Base-by-base conservation (phyloP, 2,329 filamentous ascomycete species). In the Nigrograna mackinnonii region DNA sequence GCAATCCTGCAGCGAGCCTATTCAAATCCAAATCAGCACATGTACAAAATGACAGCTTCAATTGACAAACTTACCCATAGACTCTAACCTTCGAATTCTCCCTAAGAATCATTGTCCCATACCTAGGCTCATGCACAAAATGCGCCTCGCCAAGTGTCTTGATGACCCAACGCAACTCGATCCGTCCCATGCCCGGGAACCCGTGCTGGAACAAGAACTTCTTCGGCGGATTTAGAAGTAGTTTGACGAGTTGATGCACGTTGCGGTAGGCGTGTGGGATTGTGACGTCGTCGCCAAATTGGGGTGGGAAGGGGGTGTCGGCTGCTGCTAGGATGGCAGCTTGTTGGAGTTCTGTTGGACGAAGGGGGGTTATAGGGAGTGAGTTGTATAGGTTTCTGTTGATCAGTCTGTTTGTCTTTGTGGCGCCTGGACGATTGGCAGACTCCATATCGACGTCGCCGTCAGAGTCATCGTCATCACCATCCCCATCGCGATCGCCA, bases 221-320 rank as follows among this genome's bases (percentile, higher is more conserved):
- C 17, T 35, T 7, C 19, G 32, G 39, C 3, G 20, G 38, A 19
- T 20, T 22, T 6, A 36, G 22, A 19, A 42, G 39, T 5, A 16
- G 4, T 3, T 7, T 30, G 4, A 37, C 33, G 19, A 42, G 22
- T 32, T 37, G 32, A 33, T 43, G 16, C 28, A 43, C 24, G 17
- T 20, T 16, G 16, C 40, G 41, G 31, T 40, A 26, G 17, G 46
- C 20, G 22, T 22, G 7, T 36, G 47, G 47, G 44, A 39, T 26
- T 19, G 34, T n/a, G 37, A 40, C 19, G 17, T 12, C 37, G 35
- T 6, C 22, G 26, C 11, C 11, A 16, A 17, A 16, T 16, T 34
- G 31, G 7, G 31, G 31, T 12, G 31, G 31, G 7, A 12, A 16
- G 16, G 31, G 9, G 7, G 9, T 9, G 9, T 7, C 31, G 16